Base-by-base conservation (phyloP, 345 rosid genomes). In the Boechera stricta region DNA sequence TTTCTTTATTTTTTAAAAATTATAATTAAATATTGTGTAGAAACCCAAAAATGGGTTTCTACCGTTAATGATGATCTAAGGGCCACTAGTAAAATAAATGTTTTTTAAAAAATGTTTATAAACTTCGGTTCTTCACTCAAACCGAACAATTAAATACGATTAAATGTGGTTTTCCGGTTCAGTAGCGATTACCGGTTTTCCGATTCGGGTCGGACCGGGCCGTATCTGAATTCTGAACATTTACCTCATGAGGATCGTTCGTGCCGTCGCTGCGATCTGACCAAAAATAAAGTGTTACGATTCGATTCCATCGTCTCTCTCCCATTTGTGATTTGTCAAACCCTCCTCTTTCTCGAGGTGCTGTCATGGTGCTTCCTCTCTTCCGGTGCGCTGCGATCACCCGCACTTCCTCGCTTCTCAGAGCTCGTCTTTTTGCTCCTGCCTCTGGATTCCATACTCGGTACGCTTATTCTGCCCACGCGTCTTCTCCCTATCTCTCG, bases 301-400 rank as follows among this genome's bases (percentile, higher is more conserved):
- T 29, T 33, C 72, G 28, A 55, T 61, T 74, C 5, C 71, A 13
- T 55, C 78, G 13, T 38, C 45, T 12, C 35, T 10, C n/a, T 33
- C 49, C 29, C 72, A 61, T 52, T 73, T 49, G 64, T 26, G 80
- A 70, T 45, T 54, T 12, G 29, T 13, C 56, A 28, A 63, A 64
- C 67, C 70, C 71, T 16, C 5, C 35, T 66, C 11, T 53, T 48
- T 45, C 62, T 48, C 74, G 16, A 32, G 63, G 76, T 38, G 64
- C 71, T 67, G 72, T 62, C 76, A 76, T 94, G 98, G 91, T 94
- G 82, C 88, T 91, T 84, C 91, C 93, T n/a, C 94, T 94, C 81
- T 86, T 94, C 35, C 82, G 98, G 59, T 82, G 82, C 76, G 88
- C 90, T 39, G 85, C 80, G 84, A 80, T 89, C 83, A 75, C 84